These are phyloP conservation scores for Mediolabrus comicus DNA, from an alignment of 108 stramenopile species.

Conservation along the genomic window DNA sequence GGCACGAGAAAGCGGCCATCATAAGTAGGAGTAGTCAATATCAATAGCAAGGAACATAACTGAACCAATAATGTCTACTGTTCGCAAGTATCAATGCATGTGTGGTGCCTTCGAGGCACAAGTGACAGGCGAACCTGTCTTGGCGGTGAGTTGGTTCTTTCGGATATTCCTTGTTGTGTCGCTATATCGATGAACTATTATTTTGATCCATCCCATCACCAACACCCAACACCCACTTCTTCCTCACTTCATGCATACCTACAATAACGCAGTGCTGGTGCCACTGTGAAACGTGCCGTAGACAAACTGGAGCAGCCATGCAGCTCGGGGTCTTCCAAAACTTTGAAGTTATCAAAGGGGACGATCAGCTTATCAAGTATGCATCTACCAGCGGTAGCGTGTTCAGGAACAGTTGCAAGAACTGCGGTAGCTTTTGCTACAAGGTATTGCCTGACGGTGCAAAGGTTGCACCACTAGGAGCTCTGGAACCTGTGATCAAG, in stretches of 20 bases:
- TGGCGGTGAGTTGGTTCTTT: conserved; percentile 13
- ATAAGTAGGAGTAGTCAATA: too few relatives aligned
- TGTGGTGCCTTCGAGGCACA: conserved; percentile 41
- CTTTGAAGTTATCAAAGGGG: conserved; percentile 34
- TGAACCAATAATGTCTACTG: neutral
- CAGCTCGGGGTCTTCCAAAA: conserved; percentile 41
- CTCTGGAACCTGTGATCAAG: conserved; percentile 28
- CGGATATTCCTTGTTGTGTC: too few relatives aligned
- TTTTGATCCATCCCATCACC: too few relatives aligned
- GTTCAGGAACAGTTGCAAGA: conserved; percentile 33
- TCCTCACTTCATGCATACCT: too few relatives aligned
- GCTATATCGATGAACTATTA: too few relatives aligned
- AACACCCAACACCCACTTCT: too few relatives aligned
- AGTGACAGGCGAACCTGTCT: conserved; percentile 36
- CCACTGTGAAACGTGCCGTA: conserved; percentile 38
- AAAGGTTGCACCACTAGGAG: conserved; percentile 39
- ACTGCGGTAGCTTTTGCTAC: conserved; percentile 46
- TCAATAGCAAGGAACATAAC: neutral
- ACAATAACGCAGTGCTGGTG: conserved; percentile 26
- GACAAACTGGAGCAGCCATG: conserved; percentile 43
- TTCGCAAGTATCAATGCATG: conserved; percentile 25
- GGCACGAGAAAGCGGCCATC: too few relatives aligned
- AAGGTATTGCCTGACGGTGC: conserved; percentile 19
- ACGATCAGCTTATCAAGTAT: conserved; percentile 33
- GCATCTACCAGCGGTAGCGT: conserved; percentile 19